These are phyloP conservation scores for Vanilla planifolia DNA, from an alignment of 106 monocot species.

Conservation along the genomic window DNA sequence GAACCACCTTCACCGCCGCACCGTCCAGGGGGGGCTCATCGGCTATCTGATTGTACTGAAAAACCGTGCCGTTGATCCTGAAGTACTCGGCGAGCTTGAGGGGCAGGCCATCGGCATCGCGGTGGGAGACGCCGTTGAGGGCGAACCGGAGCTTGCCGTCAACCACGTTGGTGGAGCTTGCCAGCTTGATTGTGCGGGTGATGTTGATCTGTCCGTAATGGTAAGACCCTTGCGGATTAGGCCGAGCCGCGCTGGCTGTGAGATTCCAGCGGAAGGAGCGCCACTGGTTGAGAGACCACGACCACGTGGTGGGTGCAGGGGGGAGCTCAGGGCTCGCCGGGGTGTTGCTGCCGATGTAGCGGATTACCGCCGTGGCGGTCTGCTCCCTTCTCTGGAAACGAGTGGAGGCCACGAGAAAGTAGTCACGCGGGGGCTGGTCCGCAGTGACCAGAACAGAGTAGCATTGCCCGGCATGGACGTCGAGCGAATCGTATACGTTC, in stretches of 20 bases:
- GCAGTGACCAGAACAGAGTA: constrained; percentile 48
- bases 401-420: constrained; percentile 40
- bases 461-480: constrained; percentile 55
- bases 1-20: constrained; percentile 14
- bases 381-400: constrained; percentile 29
- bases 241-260: constrained; percentile 46
- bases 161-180: constrained; percentile 17
- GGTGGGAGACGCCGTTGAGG: constrained; percentile 59
- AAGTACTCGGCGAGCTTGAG: constrained; percentile 78
- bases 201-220: constrained; percentile 48
- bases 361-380: constrained; percentile 31
- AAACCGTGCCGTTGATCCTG: constrained; percentile 25
- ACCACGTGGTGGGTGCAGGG: constrained; percentile 24
- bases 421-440: constrained; percentile 37
- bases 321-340: constrained; percentile 25
- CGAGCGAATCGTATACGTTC: constrained; percentile 41
- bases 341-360: constrained; percentile 27
- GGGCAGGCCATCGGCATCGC: constrained; percentile 24
- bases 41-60: constrained; percentile 51
- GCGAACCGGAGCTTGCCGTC: constrained; percentile 53
- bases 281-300: constrained; percentile 44
- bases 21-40: constrained; percentile 24
- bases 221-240: constrained; percentile 55
- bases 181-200: constrained; percentile 44
- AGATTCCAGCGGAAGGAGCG: constrained; percentile 52